Percentiles rank a stretch among this genome's conserved stretches.
phyloP scores from a whole-genome alignment of 768 basidiomycete species.

The Mrakia frigida region DNA sequence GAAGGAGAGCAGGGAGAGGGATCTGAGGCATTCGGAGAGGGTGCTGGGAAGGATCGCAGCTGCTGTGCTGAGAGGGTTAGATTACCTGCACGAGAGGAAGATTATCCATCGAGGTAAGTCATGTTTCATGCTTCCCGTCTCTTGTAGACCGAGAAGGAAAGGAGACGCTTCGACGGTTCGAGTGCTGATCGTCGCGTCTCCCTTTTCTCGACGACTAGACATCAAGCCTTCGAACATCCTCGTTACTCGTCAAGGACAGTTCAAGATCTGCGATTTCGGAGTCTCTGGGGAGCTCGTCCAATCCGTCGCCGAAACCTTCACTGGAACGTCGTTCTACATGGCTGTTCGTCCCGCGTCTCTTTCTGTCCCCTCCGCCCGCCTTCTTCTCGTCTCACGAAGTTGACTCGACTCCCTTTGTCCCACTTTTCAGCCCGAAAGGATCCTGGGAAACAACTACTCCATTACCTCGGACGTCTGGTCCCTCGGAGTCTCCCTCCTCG shows the following conservation, averaged over 20 bases:
- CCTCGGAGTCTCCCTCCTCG: slow-evolving; percentile 44
- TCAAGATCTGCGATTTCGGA: slow-evolving; percentile 47
- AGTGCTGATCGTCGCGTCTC: not conserved
- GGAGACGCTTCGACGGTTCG: not conserved
- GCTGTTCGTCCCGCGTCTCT: slow-evolving; percentile 40
- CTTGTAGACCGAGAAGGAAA: no score
- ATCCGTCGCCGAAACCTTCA: slow-evolving; percentile 45
- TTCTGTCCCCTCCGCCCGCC: not conserved
- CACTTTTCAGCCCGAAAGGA: slow-evolving; percentile 42
- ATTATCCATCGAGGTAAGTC: slow-evolving; percentile 42
- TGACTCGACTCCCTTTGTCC: not conserved
- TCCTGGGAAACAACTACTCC: slow-evolving; percentile 43
- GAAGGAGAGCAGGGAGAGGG: slow-evolving; percentile 37
- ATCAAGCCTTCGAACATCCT: slow-evolving; percentile 48
- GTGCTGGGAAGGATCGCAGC: slow-evolving; percentile 44
- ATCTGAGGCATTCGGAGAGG: slow-evolving; percentile 43
- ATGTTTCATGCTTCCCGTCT: no score
- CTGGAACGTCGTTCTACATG: slow-evolving; percentile 47
- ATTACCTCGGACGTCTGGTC: slow-evolving; percentile 48
- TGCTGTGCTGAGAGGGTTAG: slow-evolving; percentile 42
- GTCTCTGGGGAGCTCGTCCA: slow-evolving; percentile 46
- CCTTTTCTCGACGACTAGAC: slow-evolving; percentile 32
- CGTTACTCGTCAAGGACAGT: slow-evolving; percentile 41
- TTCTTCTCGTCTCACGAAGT: not conserved
- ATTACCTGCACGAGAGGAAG: slow-evolving; percentile 44